phyloP scores from a whole-genome alignment of 768 basidiomycete genomes.

The Boletus bicolor region DNA sequence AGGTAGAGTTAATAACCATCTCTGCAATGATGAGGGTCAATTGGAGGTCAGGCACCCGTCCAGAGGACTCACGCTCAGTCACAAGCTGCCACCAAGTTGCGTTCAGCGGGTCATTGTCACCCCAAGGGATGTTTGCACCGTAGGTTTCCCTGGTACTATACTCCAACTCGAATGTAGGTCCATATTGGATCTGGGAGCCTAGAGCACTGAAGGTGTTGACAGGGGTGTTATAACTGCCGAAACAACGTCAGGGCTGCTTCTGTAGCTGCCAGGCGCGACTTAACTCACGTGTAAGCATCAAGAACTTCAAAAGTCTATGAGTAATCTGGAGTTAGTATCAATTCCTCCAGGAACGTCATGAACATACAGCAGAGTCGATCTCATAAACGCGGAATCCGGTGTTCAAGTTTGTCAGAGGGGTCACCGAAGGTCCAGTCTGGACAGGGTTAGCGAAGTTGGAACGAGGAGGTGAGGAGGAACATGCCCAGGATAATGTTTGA shows the following conservation, averaged over 20 bases:
- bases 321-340: constrained; percentile 1
- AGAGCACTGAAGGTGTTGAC: constrained; percentile 58
- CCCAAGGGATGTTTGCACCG: constrained; percentile 56
- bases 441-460: constrained; percentile 8
- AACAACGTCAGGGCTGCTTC: background rate
- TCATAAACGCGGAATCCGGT: constrained; percentile 60
- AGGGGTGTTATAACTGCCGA: constrained; percentile 57
- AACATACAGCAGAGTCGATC: constrained; percentile 52
- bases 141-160: constrained; percentile 71
- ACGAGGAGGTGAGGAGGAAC: constrained; percentile 10
- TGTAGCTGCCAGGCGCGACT: background rate
- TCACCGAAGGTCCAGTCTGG: constrained; percentile 68
- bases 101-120: constrained; percentile 62
- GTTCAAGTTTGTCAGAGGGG: constrained; percentile 68
- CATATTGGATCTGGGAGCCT: constrained; percentile 51
- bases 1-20: constrained; percentile 53
- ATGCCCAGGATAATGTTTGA: constrained; percentile 49
- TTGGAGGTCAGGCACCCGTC: background rate
- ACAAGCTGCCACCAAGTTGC: constrained; percentile 83
- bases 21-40: constrained; percentile 33
- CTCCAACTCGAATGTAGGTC: constrained; percentile 61
- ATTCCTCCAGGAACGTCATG: background rate
- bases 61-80: constrained; percentile 58
- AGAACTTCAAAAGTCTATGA: constrained; percentile 73
- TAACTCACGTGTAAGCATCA: constrained; percentile 70